These are phyloP conservation scores for Limonium bicolor DNA, from an alignment of 148 eudicot genomes.

Conservation along the genomic window DNA sequence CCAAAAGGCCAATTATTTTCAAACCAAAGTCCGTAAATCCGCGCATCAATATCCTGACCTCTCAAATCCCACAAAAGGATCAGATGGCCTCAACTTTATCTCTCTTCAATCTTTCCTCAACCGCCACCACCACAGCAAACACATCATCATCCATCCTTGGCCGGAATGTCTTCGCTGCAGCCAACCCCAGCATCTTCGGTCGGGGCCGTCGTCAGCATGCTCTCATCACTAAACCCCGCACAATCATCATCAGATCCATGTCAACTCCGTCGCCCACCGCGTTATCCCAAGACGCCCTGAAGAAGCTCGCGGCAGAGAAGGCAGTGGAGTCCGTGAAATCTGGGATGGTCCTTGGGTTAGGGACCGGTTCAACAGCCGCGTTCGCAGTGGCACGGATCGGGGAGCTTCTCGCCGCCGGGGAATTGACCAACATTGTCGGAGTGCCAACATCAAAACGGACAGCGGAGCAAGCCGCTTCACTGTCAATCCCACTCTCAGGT, in stretches of 20 bases:
- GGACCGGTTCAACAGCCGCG: constrained; percentile 89
- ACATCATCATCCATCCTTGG: constrained; percentile 11
- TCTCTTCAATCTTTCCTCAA: constrained; percentile 14
- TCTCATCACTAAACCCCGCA: constrained; percentile 7
- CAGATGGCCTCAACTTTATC: constrained; percentile 29
- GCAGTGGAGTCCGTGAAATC: constrained; percentile 72
- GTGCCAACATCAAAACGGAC: constrained; percentile 80
- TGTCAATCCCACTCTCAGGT: constrained; percentile 44
- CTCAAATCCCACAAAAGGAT: not conserved
- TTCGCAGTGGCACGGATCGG: constrained; percentile 73
- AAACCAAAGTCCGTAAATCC: too few relatives aligned
- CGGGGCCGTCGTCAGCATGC: constrained; percentile 9
- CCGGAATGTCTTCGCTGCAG: constrained; percentile 3
- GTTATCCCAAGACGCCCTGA: constrained; percentile 79
- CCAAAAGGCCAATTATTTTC: too few relatives aligned
- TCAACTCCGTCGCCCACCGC: constrained; percentile 26
- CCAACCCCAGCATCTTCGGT: constrained; percentile 6
- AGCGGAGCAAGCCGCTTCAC: constrained; percentile 45
- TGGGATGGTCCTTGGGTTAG: constrained; percentile 93
- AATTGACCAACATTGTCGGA: constrained; percentile 53
- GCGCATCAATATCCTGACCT: too few relatives aligned
- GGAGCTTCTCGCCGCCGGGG: constrained; percentile 33
- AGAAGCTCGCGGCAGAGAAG: constrained; percentile 83
- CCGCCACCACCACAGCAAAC: too few relatives aligned
- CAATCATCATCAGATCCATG: constrained; percentile 27